Base-by-base conservation (phyloP, 1,284 basidiomycete genomes). In the Ganoderma multipileum region DNA sequence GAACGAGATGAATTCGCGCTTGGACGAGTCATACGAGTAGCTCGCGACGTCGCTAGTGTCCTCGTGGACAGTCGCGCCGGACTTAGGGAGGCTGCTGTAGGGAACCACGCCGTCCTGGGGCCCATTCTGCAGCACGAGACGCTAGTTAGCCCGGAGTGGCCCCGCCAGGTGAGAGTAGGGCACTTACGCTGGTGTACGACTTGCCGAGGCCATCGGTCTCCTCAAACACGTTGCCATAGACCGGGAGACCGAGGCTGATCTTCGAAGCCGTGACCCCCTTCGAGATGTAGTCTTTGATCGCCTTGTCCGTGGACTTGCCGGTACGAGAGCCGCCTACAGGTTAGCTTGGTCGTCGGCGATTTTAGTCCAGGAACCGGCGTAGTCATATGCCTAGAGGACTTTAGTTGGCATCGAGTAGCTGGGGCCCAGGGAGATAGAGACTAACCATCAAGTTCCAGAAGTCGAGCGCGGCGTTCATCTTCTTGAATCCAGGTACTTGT, bases 381-480 rank as follows among this genome's bases (percentile, higher is more conserved):
- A 93, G 74, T 95, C 93, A 72, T 95, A 95, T 9, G 91, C 90
- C 91, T 92, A 64, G 28, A 28, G 30, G 18, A 54, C 33, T 5
- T 33, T 5, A 1, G 33, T 33, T 64, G 33, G 60, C 69, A 70
- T 16, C 12, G 65, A 20, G 39, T 41, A 16, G 4, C 66, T 8
- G 38, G 18, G 16, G 16, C 50, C 3, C 65, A 36, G 26, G 30
- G 47, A 41, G 39, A 11, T 41, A 30, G 42, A 64, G 11, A 73
- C 75, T 33, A 36, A 92, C 93, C 96, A 98, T 98, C 66, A 98
- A 80, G 79, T 97, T 97, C 95, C 95, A 97, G 81, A 92, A 95
- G 52, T 86, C 88, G 58, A 97, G 81, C 28, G 87, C 89, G 16
- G 79, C 78, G 76, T 96, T 89, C 92, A 97, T 94, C 75, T 91